A percentile compares a stretch with the other conserved stretches of the same genome.
These are phyloP conservation scores for Chalaropsis thielavioides DNA, from an alignment of 2,329 filamentous ascomycete genomes.

Conservation along the genomic window DNA sequence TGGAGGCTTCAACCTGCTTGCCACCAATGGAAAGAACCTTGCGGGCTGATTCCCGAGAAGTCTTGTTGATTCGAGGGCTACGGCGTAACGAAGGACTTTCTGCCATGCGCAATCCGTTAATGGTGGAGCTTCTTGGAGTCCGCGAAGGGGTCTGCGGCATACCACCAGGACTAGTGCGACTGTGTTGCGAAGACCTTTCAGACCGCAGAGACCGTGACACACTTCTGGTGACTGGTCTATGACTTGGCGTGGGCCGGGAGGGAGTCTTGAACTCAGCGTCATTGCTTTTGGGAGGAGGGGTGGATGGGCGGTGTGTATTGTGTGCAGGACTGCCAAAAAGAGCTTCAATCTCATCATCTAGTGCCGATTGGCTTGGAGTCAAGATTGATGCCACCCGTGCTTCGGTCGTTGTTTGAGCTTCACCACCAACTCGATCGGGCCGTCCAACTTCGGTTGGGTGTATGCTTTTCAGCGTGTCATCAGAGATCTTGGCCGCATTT, in stretches of 20 bases:
- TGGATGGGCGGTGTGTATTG: slow-evolving; percentile 30
- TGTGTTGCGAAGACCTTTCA: slow-evolving; percentile 31
- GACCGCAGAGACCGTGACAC: slow-evolving; percentile 43
- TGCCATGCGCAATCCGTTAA: slow-evolving; percentile 20
- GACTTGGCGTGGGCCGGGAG: slow-evolving; percentile 45
- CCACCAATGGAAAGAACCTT: slow-evolving; percentile 10
- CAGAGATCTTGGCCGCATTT: too few relatives aligned
- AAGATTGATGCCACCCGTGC: not conserved
- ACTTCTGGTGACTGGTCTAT: slow-evolving; percentile 47
- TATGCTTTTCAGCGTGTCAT: not conserved
- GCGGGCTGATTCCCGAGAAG: not conserved
- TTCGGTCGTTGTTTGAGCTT: not conserved
- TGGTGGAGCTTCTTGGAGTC: slow-evolving; percentile 26
- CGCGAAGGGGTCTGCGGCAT: slow-evolving; percentile 36
- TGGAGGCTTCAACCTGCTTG: slow-evolving; percentile 14
- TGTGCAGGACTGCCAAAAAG: slow-evolving; percentile 49
- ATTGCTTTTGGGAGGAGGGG: slow-evolving; percentile 34
- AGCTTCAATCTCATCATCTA: slow-evolving; percentile 36
- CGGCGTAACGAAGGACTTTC: slow-evolving; percentile 28
- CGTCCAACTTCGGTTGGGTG: not conserved
- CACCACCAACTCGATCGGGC: not conserved
- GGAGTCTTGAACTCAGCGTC: slow-evolving; percentile 45
- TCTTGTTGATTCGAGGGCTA: slow-evolving; percentile 28
- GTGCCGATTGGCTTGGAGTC: not conserved
- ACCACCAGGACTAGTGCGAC: slow-evolving; percentile 25